These are phyloP conservation scores for Noccaea caerulescens DNA, from an alignment of 345 rosid species.

Conservation along the genomic window DNA sequence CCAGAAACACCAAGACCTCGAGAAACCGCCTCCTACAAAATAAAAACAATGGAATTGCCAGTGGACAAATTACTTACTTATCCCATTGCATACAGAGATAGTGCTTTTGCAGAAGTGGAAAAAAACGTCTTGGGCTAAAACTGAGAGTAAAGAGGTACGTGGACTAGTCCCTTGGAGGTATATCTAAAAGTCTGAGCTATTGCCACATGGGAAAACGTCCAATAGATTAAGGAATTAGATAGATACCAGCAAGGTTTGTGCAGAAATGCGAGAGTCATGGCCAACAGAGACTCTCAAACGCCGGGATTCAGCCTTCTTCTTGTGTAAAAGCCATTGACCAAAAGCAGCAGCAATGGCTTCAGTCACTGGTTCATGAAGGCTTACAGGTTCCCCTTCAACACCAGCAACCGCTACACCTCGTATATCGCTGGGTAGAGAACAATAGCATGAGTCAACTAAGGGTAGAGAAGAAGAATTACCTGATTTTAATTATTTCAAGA, in stretches of 20 bases:
- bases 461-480: not conserved
- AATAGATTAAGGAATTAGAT: conserved; percentile 3
- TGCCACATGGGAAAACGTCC: not conserved
- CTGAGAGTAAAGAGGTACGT: not conserved
- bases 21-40: conserved; percentile 84
- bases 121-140: not conserved
- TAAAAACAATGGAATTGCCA: conserved; percentile 32
- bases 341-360: conserved; percentile 96
- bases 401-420: conserved; percentile 94
- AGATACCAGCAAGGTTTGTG: conserved; percentile 65
- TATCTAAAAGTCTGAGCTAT: not conserved
- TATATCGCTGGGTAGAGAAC: conserved; percentile 64
- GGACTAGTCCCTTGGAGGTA: not conserved
- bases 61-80: not conserved
- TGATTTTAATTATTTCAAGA: not conserved
- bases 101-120: not conserved
- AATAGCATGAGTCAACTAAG: conserved; percentile 21
- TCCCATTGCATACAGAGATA: conserved; percentile 1
- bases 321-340: conserved; percentile 82
- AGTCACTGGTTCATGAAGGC: conserved; percentile 75
- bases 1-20: conserved; percentile 77
- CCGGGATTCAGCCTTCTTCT: conserved; percentile 58
- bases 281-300: conserved; percentile 73
- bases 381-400: conserved; percentile 90
- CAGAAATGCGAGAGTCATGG: conserved; percentile 97